These are phyloP conservation scores for Cymbidium sinense DNA, from an alignment of 106 monocot species.

Conservation along the genomic window DNA sequence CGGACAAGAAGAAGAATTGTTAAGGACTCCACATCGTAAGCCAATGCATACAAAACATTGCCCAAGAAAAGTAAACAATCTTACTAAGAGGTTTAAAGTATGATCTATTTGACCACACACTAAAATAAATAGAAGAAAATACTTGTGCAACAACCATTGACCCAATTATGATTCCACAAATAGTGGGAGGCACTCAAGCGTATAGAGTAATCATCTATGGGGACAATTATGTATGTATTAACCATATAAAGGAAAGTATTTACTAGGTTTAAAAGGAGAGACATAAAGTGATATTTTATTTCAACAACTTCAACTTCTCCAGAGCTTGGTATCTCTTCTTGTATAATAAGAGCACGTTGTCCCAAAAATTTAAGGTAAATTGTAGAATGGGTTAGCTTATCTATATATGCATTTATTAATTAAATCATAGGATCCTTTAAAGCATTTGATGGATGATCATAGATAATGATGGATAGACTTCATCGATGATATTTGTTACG, in stretches of 20 bases:
- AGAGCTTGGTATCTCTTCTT: constrained; percentile 60
- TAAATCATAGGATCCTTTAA: constrained; percentile 87
- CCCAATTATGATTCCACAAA: constrained; percentile 93
- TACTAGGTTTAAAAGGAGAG: constrained; percentile 83
- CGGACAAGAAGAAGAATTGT: constrained; percentile 74
- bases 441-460: constrained; percentile 71
- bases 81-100: constrained; percentile 92
- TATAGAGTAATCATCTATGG: constrained; percentile 87
- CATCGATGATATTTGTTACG: constrained; percentile 49
- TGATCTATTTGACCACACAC: constrained; percentile 98
- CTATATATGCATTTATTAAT: constrained; percentile 61
- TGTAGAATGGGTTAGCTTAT: constrained; percentile 76
- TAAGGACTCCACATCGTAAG: constrained; percentile 78
- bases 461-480: constrained; percentile 84
- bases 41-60: constrained; percentile 80
- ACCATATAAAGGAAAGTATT: constrained; percentile 99
- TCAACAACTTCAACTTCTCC: constrained; percentile 46
- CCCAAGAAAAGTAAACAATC: constrained; percentile 73
- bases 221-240: constrained; percentile 96
- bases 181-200: constrained; percentile 93
- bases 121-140: constrained; percentile 91
- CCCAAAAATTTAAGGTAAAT: constrained; percentile 88
- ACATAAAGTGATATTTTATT: constrained; percentile 71
- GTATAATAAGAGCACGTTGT: constrained; percentile 79
- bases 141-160: constrained; percentile 98